Evolutionary conservation across 768 basidiomycete species (phyloP).

Genomic region (Lanmaoa pseudosensibilis): DNA sequence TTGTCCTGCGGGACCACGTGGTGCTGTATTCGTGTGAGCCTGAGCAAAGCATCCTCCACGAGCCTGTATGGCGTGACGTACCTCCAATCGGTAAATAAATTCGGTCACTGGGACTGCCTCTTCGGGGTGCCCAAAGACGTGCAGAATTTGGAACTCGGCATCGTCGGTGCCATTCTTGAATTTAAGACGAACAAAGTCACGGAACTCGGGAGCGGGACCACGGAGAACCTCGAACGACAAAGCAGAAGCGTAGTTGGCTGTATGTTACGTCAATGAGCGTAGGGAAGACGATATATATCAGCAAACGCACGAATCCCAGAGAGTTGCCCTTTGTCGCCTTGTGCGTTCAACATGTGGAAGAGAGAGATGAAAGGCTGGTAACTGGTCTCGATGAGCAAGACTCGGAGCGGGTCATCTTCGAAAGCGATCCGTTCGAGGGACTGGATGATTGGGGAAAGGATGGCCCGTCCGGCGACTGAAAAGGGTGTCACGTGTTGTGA

Average conservation of each 20-base stretch:
- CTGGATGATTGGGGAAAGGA: slow-evolving; percentile 67
- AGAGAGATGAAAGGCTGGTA: slow-evolving; percentile 89
- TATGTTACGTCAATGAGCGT: not conserved
- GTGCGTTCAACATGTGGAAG: slow-evolving; percentile 69
- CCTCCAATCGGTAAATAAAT: slow-evolving; percentile 80
- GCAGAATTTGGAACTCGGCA: slow-evolving; percentile 57
- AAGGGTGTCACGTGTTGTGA: not conserved
- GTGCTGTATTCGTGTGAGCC: slow-evolving; percentile 28
- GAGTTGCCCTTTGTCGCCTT: slow-evolving; percentile 51
- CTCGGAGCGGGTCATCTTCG: slow-evolving; percentile 73
- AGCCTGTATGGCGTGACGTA: slow-evolving; percentile 28
- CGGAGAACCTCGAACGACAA: slow-evolving; percentile 74
- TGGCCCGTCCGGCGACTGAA: slow-evolving; percentile 77
- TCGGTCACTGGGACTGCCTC: slow-evolving; percentile 74
- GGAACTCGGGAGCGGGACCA: slow-evolving; percentile 69
- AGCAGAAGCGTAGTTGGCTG: slow-evolving; percentile 73
- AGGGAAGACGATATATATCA: not conserved
- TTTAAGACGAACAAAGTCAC: slow-evolving; percentile 79
- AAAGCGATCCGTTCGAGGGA: slow-evolving; percentile 77
- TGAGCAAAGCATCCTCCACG: not conserved
- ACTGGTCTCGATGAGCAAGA: slow-evolving; percentile 73
- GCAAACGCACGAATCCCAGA: slow-evolving; percentile 60
- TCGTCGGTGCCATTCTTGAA: slow-evolving; percentile 75
- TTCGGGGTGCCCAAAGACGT: slow-evolving; percentile 68
- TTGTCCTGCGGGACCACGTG: slow-evolving; percentile 38